These are phyloP conservation scores for Suillus placidus DNA, from an alignment of 768 basidiomycete genomes.

Conservation along the genomic window DNA sequence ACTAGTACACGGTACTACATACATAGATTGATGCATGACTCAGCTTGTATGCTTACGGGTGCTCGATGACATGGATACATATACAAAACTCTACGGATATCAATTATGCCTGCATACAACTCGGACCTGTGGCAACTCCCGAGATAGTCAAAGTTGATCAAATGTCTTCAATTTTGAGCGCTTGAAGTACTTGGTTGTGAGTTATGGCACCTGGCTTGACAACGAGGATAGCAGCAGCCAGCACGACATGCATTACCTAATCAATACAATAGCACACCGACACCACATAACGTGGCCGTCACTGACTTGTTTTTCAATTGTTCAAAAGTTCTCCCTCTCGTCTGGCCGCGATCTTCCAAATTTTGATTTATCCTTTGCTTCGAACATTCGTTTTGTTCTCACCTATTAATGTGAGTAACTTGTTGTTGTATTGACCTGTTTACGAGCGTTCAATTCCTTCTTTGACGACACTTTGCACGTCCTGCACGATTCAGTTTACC, in stretches of 20 bases:
- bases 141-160: too few species aligned
- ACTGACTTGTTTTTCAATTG: background rate
- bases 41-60: background rate
- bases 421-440: constrained; percentile 37
- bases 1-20: too few species aligned
- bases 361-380: background rate
- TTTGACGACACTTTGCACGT: constrained; percentile 28
- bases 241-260: background rate
- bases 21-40: background rate
- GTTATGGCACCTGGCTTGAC: background rate
- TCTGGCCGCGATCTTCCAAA: background rate
- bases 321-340: background rate
- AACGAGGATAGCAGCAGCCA: background rate
- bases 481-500: constrained; percentile 21
- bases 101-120: too few species aligned
- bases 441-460: constrained; percentile 24
- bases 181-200: background rate
- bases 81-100: too few species aligned
- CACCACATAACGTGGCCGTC: background rate
- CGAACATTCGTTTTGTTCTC: constrained; percentile 2
- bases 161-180: too few species aligned
- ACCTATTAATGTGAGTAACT: constrained; percentile 5
- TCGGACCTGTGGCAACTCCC: too few species aligned
- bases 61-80: background rate
- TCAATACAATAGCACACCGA: constrained; percentile 3